Percentiles rank a stretch among this genome's conserved stretches.
Conservation (phyloP, 768 basidiomycete genomes). For the Daedaleopsis sinensis region DNA sequence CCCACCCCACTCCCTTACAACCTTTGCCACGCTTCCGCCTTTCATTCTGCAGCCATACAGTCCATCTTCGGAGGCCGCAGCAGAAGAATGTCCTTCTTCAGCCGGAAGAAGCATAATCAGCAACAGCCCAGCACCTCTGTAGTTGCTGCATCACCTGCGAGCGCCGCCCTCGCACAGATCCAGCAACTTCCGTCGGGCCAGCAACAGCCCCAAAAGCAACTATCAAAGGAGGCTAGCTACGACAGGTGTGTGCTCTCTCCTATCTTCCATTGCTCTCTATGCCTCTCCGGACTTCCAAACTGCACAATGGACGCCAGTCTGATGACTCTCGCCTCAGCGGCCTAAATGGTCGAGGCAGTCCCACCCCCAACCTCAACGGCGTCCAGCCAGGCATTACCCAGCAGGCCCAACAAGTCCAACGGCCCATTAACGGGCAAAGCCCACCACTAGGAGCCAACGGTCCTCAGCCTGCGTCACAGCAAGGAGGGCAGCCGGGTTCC, state of each 20-base stretch:
- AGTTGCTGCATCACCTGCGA: constrained; percentile 63
- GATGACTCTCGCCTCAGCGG: constrained; percentile 23
- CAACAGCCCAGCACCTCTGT: constrained; percentile 38
- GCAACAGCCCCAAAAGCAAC: constrained; percentile 36
- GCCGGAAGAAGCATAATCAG: constrained; percentile 74
- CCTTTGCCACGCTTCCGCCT: constrained; percentile 1
- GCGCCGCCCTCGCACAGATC: constrained; percentile 54
- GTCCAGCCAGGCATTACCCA: constrained; percentile 21
- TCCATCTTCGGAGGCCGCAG: constrained; percentile 61
- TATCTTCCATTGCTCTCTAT: constrained; percentile 2
- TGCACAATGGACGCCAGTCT: constrained; percentile 17
- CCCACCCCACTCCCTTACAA: constrained; percentile 6
- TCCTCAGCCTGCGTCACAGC: constrained; percentile 30
- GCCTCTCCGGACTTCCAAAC: constrained; percentile 5
- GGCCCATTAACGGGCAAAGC: constrained; percentile 10
- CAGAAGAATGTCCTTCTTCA: constrained; percentile 93
- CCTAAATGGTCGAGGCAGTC: constrained; percentile 33
- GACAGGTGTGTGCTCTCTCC: constrained; percentile 29
- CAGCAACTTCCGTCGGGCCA: constrained; percentile 25
- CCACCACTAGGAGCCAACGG: constrained; percentile 19
- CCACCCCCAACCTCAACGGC: constrained; percentile 27
- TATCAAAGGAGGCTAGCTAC: constrained; percentile 34
- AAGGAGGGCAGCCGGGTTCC: constrained; percentile 22
- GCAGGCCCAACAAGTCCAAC: constrained; percentile 22
- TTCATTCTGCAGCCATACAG: constrained; percentile 57